phyloP scores from a whole-genome alignment of 768 basidiomycete species.

The Neoboletus magnificus region DNA sequence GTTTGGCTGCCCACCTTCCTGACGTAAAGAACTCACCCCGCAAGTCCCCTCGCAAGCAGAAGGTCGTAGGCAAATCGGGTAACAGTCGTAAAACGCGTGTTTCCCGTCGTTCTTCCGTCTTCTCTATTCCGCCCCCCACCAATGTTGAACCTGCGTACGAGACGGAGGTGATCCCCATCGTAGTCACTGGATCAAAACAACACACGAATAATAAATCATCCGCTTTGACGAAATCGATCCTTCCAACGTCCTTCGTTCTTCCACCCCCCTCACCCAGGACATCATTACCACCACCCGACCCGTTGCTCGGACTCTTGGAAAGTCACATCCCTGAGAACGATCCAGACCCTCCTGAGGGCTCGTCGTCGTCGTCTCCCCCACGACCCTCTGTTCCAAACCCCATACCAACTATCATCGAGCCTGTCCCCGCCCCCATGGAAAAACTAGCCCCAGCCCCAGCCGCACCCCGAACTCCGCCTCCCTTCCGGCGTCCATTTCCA shows the following conservation, averaged over 20 bases:
- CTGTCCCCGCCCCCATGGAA: conserved; percentile 5
- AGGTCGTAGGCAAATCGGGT: conserved; percentile 46
- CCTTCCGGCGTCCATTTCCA: conserved; percentile 54
- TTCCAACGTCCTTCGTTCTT: conserved; percentile 70
- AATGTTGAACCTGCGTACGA: conserved; percentile 46
- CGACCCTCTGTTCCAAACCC: conserved; percentile 7
- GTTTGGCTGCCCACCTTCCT: conserved; percentile 25
- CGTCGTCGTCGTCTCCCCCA: neutral
- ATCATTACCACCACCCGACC: conserved; percentile 47
- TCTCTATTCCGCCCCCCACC: conserved; percentile 35
- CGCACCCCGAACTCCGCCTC: conserved; percentile 21
- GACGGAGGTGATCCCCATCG: conserved; percentile 45
- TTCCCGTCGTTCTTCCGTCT: conserved; percentile 45
- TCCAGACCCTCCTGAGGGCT: neutral
- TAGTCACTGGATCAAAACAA: conserved; percentile 30
- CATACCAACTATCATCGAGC: conserved; percentile 23
- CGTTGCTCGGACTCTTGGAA: conserved; percentile 30
- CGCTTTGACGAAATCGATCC: conserved; percentile 43
- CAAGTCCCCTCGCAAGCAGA: conserved; percentile 44
- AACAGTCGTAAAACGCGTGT: conserved; percentile 42
- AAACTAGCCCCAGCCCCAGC: conserved; percentile 1
- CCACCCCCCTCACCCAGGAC: conserved; percentile 76
- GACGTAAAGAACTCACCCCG: conserved; percentile 40
- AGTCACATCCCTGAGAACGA: conserved; percentile 18
- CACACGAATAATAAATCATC: conserved; percentile 12